These are phyloP conservation scores for Hypoxylon sp. DNA, from an alignment of 2,329 filamentous ascomycete species.

Conservation along the genomic window DNA sequence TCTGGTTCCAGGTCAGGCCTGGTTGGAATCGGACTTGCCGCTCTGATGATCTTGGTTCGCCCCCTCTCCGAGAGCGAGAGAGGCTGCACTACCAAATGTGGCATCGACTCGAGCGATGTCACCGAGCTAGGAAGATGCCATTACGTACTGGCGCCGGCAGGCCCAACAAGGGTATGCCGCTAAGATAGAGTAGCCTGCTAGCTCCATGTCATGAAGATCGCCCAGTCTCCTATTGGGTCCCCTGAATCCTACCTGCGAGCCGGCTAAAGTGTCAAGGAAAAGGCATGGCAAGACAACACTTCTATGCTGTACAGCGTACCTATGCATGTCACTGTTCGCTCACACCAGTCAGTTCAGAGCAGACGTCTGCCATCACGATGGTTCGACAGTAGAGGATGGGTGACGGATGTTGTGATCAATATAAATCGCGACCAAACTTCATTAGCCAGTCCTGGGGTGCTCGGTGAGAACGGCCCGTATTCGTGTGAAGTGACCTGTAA, in stretches of 20 bases:
- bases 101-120: conserved; percentile 11
- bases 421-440: conserved; percentile 14
- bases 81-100: too few relatives aligned
- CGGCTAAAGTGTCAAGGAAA: neutral
- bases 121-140: conserved; percentile 25
- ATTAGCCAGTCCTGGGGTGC: conserved; percentile 17
- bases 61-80: too few relatives aligned
- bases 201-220: conserved; percentile 8
- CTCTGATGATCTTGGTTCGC: conserved; percentile 1
- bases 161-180: conserved; percentile 21
- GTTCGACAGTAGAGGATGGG: neutral
- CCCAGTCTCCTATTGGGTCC: conserved; percentile 9
- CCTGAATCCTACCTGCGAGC: neutral
- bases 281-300: neutral
- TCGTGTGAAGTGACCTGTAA: conserved; percentile 21
- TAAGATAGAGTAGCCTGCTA: conserved; percentile 5
- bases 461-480: conserved; percentile 22
- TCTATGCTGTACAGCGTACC: neutral
- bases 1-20: too few relatives aligned
- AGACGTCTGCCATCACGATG: neutral
- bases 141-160: conserved; percentile 26
- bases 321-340: conserved; percentile 14
- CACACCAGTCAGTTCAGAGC: conserved; percentile 4
- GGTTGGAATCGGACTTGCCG: conserved; percentile 26
- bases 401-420: neutral